Conservation (phyloP, 768 basidiomycete genomes). For the Rhizopogon roseolus region DNA sequence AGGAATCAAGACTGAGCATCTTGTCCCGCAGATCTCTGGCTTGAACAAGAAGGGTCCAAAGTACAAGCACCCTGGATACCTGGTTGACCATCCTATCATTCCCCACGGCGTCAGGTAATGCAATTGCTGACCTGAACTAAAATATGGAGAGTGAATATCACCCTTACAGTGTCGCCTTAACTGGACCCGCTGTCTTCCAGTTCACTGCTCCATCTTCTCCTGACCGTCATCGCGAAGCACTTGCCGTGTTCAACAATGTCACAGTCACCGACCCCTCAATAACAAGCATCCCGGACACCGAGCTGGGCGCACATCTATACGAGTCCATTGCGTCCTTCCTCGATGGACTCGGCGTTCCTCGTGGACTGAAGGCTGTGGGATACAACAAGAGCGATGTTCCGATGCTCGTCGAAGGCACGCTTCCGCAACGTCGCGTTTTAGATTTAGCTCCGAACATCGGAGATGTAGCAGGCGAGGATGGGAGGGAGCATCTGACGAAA, state of each 20-base stretch:
- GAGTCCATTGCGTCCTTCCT: conserved; percentile 89
- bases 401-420: conserved; percentile 81
- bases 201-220: conserved; percentile 95
- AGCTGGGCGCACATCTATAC: conserved; percentile 71
- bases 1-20: neutral
- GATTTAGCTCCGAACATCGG: conserved; percentile 92
- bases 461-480: conserved; percentile 77
- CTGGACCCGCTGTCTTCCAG: conserved; percentile 91
- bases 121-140: neutral
- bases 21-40: conserved; percentile 66
- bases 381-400: conserved; percentile 64
- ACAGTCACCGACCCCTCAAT: conserved; percentile 67
- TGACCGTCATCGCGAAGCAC: conserved; percentile 82
- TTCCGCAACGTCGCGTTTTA: conserved; percentile 89
- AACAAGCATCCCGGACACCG: conserved; percentile 69
- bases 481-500: conserved; percentile 70
- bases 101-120: conserved; percentile 82
- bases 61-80: conserved; percentile 89
- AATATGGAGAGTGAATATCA: conserved; percentile 2
- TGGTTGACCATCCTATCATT: conserved; percentile 82
- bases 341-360: conserved; percentile 77
- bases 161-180: conserved; percentile 67
- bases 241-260: conserved; percentile 75
- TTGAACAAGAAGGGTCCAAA: conserved; percentile 93
- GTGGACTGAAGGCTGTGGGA: conserved; percentile 80